Conservation (phyloP, 1,284 basidiomycete genomes). For the Stereum hirsutum region DNA sequence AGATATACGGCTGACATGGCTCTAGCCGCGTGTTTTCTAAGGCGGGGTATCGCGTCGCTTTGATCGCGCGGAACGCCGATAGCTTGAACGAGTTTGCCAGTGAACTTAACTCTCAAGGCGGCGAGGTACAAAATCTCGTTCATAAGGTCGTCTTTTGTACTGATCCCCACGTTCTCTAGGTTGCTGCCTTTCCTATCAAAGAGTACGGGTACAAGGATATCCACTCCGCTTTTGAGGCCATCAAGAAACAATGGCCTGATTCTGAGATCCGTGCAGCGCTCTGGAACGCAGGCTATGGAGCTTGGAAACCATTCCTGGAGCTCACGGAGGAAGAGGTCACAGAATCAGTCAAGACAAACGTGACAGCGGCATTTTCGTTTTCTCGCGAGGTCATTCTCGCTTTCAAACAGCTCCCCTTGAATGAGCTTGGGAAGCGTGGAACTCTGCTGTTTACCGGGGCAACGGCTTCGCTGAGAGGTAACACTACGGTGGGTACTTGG, state of each 20-base stretch:
- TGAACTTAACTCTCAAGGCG: constrained; percentile 49
- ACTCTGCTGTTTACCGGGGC: constrained; percentile 75
- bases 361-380: constrained; percentile 62
- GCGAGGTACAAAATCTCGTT: constrained; percentile 33
- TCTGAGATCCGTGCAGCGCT: constrained; percentile 54
- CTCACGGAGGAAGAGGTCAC: constrained; percentile 52
- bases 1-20: neutral
- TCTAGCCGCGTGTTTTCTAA: constrained; percentile 52
- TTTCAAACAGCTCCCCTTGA: constrained; percentile 52
- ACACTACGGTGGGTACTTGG: too few relatives aligned
- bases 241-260: constrained; percentile 42
- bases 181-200: constrained; percentile 47
- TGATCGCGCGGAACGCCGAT: constrained; percentile 54
- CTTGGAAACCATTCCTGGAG: constrained; percentile 64
- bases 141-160: neutral
- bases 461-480: constrained; percentile 60
- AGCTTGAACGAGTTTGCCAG: constrained; percentile 41
- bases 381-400: constrained; percentile 50
- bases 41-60: constrained; percentile 58
- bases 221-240: constrained; percentile 40
- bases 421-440: constrained; percentile 39
- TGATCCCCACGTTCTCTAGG: constrained; percentile 26
- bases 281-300: constrained; percentile 50
- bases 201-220: constrained; percentile 48
- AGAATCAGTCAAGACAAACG: constrained; percentile 38